Evolutionary conservation across 2,329 filamentous ascomycete species (phyloP), one percentile per base, ranked within the genome.

Genomic region (Coniella lustricola): DNA sequence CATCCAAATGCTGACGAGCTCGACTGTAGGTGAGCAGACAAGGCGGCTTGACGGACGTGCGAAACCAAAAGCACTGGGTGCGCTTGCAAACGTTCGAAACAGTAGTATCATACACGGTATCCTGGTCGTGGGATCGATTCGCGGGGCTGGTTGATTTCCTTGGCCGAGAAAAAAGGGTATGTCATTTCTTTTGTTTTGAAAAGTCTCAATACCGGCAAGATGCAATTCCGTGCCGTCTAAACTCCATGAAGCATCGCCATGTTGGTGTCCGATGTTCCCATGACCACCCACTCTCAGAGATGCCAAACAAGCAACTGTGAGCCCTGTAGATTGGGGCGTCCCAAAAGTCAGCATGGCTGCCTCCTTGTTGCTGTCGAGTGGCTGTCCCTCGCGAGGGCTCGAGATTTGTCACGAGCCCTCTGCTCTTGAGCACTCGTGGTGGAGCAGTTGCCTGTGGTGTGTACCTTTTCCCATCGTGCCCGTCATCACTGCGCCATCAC

Each of bases 381-480:
- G 25, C 25, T 29, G 5, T 29, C 25, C 10, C 5, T 29, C 10
- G 25, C 25, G 10, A 29, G 10, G 25, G 10, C 25, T 29, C 25
- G 25, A 29, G 25, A 29, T 29, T 10, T 29, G 5, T 29, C 25
- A 29, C 5, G 5, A 29, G 25, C 10, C 25, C 25, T 10, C 10
- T 5, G 5, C 25, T 29, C 25, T 29, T 29, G 5, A 5, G 25
- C 25, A 10, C 25, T 10, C 25, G 10, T 29, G 25, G 25, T 29
- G 25, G 16, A 10, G 25, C 3, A 25, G 20, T 32, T 12, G 9
- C 7, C 16, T 46, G 40, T 20, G 36, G 40, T n/a, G 34, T 46
- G 37, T 47, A 40, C 55, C 61, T 48, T 52, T 56, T 56, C 53
- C 58, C 56, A 45, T 36, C 54, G 49, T 54, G 54, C 44, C 46